Evolutionary conservation across 1,284 basidiomycete genomes (phyloP).

Genomic region (Tylopilus orsonianus): DNA sequence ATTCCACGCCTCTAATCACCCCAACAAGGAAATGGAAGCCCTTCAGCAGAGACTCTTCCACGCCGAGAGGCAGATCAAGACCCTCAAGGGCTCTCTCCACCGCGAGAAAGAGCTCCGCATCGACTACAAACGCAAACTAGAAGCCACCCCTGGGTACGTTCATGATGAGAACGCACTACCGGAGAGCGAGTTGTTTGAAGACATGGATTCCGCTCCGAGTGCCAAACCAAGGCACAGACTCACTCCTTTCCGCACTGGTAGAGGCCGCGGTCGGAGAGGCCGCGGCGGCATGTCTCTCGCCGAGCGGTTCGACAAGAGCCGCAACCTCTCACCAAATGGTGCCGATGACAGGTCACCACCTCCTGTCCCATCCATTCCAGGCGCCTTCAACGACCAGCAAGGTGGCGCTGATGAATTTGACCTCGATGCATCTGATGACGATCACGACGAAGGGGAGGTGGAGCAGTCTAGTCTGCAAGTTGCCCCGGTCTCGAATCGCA

Average conservation of each 20-base stretch:
- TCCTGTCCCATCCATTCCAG: conserved; percentile 49
- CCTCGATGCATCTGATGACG: conserved; percentile 35
- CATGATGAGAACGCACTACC: conserved; percentile 43
- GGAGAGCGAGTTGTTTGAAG: conserved; percentile 46
- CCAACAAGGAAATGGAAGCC: conserved; percentile 76
- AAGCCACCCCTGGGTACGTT: conserved; percentile 38
- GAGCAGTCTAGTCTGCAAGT: conserved; percentile 38
- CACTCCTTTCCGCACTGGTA: conserved; percentile 39
- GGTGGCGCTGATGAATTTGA: conserved; percentile 39
- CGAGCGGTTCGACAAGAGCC: conserved; percentile 58
- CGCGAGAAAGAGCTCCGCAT: conserved; percentile 79
- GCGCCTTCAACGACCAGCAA: conserved; percentile 38
- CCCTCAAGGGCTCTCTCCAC: conserved; percentile 73
- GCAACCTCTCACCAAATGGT: conserved; percentile 50
- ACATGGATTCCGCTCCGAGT: conserved; percentile 39
- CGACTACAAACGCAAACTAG: conserved; percentile 56
- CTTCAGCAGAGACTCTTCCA: conserved; percentile 78
- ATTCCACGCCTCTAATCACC: conserved; percentile 68
- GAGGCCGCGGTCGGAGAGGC: conserved; percentile 40
- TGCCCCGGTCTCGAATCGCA: conserved; percentile 49
- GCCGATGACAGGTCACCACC: conserved; percentile 49
- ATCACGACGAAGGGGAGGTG: conserved; percentile 39
- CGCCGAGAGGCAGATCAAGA: conserved; percentile 78
- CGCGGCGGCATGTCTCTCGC: conserved; percentile 58
- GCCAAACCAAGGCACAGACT: conserved; percentile 29